Evolutionary conservation across 1,139 yeast species (phyloP).

Genomic region (Yamadazyma friedrichii): DNA sequence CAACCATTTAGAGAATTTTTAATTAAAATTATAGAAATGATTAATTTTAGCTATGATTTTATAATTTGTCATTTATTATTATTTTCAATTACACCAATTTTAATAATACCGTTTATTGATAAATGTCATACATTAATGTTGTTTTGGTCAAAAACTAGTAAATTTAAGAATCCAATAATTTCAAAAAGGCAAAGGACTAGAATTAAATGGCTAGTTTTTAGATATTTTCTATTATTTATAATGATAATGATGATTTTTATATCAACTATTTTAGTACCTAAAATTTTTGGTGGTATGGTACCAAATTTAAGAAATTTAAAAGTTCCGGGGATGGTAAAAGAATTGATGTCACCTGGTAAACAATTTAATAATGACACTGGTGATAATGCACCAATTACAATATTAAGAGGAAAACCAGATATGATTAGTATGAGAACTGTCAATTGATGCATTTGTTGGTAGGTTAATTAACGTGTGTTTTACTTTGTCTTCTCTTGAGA

Average conservation of each 20-base stretch:
- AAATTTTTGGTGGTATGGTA: conserved; percentile 24
- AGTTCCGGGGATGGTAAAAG: conserved; percentile 23
- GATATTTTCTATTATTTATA: conserved; percentile 23
- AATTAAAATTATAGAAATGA: conserved; percentile 68
- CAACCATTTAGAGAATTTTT: conserved; percentile 70
- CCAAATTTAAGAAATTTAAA: conserved; percentile 16
- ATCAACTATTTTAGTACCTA: conserved; percentile 23
- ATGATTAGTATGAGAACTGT: conserved; percentile 10
- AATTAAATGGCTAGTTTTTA: conserved; percentile 16
- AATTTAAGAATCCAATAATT: conserved; percentile 25
- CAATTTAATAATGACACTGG: conserved; percentile 68
- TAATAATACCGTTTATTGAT: conserved; percentile 63
- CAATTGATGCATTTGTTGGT: background rate
- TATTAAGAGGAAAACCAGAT: conserved; percentile 20
- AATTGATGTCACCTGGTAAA: conserved; percentile 53
- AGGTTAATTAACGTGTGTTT: too few relatives aligned
- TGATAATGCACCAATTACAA: conserved; percentile 24
- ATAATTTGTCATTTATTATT: conserved; percentile 64
- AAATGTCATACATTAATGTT: conserved; percentile 34
- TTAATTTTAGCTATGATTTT: conserved; percentile 70
- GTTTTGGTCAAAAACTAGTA: conserved; percentile 36
- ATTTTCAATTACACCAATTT: conserved; percentile 58
- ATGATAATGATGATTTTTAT: conserved; percentile 12
- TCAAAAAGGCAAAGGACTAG: conserved; percentile 21
- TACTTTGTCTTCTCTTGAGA: too few relatives aligned